These are phyloP conservation scores for Coix lacrymajobi DNA, from an alignment of 176 grass and related monocot species.

Conservation along the genomic window DNA sequence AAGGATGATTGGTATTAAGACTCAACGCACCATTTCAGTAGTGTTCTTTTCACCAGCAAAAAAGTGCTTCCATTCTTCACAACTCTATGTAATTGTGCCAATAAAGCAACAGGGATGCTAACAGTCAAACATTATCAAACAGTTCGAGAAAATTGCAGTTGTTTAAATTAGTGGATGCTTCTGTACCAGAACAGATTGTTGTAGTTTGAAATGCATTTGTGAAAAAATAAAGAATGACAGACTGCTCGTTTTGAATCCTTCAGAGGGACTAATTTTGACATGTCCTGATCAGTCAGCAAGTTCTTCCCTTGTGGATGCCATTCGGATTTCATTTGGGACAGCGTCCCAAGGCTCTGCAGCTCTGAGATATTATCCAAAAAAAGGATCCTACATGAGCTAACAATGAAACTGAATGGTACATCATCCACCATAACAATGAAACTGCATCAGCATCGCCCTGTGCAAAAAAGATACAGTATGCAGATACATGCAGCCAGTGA, in stretches of 20 bases:
- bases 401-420: not conserved
- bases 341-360: not conserved
- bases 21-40: not conserved
- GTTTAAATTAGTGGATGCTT: not conserved
- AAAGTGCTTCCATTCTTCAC: not conserved
- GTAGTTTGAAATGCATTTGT: not conserved
- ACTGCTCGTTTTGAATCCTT: too few relatives aligned
- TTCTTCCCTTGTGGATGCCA: not conserved
- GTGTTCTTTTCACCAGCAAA: not conserved
- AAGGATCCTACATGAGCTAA: not conserved
- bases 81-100: not conserved
- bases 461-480: not conserved
- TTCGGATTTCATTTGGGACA: too few relatives aligned
- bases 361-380: not conserved
- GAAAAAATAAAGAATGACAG: too few relatives aligned
- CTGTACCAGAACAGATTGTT: not conserved
- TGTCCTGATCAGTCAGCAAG: too few relatives aligned
- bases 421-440: not conserved
- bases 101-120: not conserved
- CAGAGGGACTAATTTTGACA: too few relatives aligned
- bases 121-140: not conserved
- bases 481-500: not conserved
- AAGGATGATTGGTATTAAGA: slow-evolving; percentile 25
- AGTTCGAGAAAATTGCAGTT: too few relatives aligned
- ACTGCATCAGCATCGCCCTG: not conserved